phyloP scores from a whole-genome alignment of 2,329 filamentous ascomycete genomes.

The Westerdykella ornata region DNA sequence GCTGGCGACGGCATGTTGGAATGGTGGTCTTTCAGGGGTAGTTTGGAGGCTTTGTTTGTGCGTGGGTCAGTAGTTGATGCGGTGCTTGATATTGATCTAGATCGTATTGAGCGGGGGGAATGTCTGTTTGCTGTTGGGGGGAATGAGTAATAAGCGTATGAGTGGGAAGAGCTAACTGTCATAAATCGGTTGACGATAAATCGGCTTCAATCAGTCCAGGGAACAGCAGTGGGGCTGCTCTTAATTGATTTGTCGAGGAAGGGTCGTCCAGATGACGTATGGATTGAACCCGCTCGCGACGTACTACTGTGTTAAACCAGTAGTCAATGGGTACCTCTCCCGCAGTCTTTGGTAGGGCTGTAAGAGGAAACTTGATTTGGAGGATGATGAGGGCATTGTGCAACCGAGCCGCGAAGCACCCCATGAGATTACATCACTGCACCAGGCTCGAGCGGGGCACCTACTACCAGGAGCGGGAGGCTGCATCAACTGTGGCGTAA shows the following conservation, averaged over 20 bases:
- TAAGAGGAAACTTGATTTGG: conserved; percentile 36
- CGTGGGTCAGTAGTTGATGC: conserved; percentile 28
- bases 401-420: conserved; percentile 19
- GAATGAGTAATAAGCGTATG: conserved; percentile 49
- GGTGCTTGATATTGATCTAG: conserved; percentile 37
- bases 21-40: conserved; percentile 18
- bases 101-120: conserved; percentile 33
- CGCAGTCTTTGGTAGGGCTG: conserved; percentile 19
- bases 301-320: too few species aligned
- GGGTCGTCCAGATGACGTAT: conserved; percentile 30
- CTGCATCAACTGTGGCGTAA: conserved; percentile 26
- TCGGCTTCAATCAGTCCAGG: too few species aligned
- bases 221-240: too few species aligned
- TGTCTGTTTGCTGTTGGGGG: conserved; percentile 45
- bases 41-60: conserved; percentile 27
- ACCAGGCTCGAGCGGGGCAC: conserved; percentile 30
- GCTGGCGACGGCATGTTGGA: conserved; percentile 47
- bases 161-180: conserved; percentile 43
- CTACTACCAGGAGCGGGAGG: conserved; percentile 24
- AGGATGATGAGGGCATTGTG: conserved; percentile 19
- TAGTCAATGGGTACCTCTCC: conserved; percentile 36
- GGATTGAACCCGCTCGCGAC: conserved; percentile 8
- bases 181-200: conserved; percentile 35
- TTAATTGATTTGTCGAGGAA: not conserved
- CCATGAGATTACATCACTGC: conserved; percentile 33